Evolutionary conservation across 2,329 filamentous ascomycete genomes (phyloP), one percentile per base, ranked within the genome.

Genomic region (Tolypocladium amazonense): DNA sequence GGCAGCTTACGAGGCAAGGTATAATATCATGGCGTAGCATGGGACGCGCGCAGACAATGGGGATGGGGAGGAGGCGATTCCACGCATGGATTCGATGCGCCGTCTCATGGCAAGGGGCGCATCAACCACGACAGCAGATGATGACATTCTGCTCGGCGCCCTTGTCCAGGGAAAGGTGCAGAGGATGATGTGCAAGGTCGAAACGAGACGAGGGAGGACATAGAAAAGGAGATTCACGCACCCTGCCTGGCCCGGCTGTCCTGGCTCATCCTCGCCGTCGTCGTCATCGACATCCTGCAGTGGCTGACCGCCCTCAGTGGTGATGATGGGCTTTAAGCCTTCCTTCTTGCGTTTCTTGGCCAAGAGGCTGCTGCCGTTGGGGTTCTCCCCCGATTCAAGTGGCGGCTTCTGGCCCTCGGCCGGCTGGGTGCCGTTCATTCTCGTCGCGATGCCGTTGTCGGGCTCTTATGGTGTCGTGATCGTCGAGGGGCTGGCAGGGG

Each of bases 271-370:
- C 2, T 56, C 56, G 12, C 45, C 23, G 4, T 56, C 45, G 20
- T 20, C 56, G 9, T 62, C 69, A 64, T 68, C 73, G 70, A n/a
- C 50, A 75, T 78, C 73, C 73, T 77, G 75, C 79, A 68, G 35
- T 25, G n/a, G 37, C 23, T 27, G n/a, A 5, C 30, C 50, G 30
- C 50, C 18, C 18, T 89, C 87, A 61, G 82, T 88, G 47, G 87
- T 90, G 73, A 90, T 88, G 70, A 90, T 90, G 68, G 88, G 88
- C 76, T 89, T 89, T 65, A 89, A 76, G 58, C 81, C 81, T 50
- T 87, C 85, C 80, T 90, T 90, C 78, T 88, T 87, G 70, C 87
- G 82, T 80, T 90, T 90, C 80, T 89, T 90, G 27, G 69, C 68
- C 30, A 64, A 61, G n/a, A 68, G 63, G 57, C 65, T 70, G 58